Base-by-base conservation (phyloP, 148 eudicot genomes). In the Drosera capensis region DNA sequence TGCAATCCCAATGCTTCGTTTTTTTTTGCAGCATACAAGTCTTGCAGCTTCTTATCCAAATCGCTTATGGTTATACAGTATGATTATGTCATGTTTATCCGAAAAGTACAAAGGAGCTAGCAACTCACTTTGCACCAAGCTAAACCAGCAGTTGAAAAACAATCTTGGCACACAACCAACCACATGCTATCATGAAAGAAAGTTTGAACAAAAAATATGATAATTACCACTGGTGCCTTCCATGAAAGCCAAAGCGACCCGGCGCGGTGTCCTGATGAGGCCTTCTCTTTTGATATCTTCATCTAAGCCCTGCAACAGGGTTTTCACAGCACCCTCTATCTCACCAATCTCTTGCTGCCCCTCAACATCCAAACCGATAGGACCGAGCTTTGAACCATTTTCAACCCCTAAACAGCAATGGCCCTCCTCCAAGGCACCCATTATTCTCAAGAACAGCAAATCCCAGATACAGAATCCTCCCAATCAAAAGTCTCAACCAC, bases 271-370 rank as follows among this genome's bases (percentile, higher is more conserved):
- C 71, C 73, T 88, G 34, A 25, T 43, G 3, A 88, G 23, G 42
- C 94, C 96, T 69, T 88, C 96, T 35, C 96, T 68, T 44, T 75
- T 77, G 54, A 79, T 35, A 75, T 88, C 94, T 49, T 88, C 96
- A 41, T 86, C 86, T 67, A 88, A 64, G 20, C 94, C 96, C 38
- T 64, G 70, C 80, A 88, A 63, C 34, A 88, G 53, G 49, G 74
- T 73, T 46, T 71, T 87, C 28, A 87, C 94, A 61, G 90, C 90
- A 62, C 71, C 82, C 48, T 77, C 70, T 66, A 87, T 87, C 46
- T 64, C 69, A 38, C 56, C 11, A 40, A 57, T 65, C 50, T 79
- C 84, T 3, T 47, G 28, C 40, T 72, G 68, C 8, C 58, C 48
- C 55, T 64, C 83, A 34, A 57, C 51, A 55, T 50, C 68, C 64